Evolutionary conservation across 2,329 filamentous ascomycete species (phyloP), one percentile per base, ranked within the genome.

Genomic region (Cladosporium austrohemisphaericum): DNA sequence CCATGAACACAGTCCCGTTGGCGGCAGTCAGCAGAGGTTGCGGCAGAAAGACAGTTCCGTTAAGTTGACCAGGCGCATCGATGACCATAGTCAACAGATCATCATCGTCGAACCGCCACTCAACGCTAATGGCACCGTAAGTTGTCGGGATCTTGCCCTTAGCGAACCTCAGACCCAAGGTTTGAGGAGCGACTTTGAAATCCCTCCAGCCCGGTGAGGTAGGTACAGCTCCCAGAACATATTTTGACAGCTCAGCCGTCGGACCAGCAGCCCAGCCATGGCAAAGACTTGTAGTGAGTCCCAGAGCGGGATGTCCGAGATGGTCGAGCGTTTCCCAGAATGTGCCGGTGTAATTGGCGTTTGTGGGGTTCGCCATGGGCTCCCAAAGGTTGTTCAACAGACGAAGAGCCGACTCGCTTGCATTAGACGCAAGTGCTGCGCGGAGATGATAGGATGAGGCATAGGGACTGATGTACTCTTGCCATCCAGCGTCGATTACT

Each of bases 391-490:
- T 25, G 22, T 26, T 9, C 4, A 40, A n/a, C 11, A 40, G 22
- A 2, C 14, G 3, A 5, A 40, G 37, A 10, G 37, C 37, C 2
- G 20, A 28, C 18, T 28, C 37, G 22, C 20, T 40, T 14, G 20
- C 37, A 10, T 25, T 25, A n/a, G 37, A 40, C 3, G 7, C 37
- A 7, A 40, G 13, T 1, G 23, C 37, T 26, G 37, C 37, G 20
- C 37, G 37, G 5, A 40, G 22, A 10, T 40, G 20, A 23, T 40
- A 40, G 3, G 37, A 40, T 2, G 37, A 40, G 3, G 37, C 37
- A 23, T 40, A 40, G 3, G 23, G 37, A 16, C 37, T 40, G 37
- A 40, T 40, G n/a, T 40, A 40, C 13, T n/a, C 28, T n/a, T 40
- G 22, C 13, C 26, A 40, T 7, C 37, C 37, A 4, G 35, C 35